Evolutionary conservation across 805 yeast genomes (phyloP).

Genomic region (Hanseniaspora mollemarum): DNA sequence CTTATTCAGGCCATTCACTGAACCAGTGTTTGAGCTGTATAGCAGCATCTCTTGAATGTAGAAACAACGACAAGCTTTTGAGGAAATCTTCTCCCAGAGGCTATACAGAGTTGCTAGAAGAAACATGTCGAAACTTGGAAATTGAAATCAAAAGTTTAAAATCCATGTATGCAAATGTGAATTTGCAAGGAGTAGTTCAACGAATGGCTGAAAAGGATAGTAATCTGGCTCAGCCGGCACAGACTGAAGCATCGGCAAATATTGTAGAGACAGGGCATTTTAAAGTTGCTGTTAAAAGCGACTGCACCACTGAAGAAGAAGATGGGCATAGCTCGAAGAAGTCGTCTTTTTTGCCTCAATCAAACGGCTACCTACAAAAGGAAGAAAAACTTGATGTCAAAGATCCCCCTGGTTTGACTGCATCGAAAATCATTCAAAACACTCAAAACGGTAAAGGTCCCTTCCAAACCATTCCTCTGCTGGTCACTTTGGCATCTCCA

Average conservation of each 20-base stretch:
- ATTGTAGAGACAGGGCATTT: conserved; percentile 7
- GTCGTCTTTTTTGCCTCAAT: neutral
- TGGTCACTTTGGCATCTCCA: conserved; percentile 64
- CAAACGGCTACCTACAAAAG: neutral
- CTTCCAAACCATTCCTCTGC: conserved; percentile 37
- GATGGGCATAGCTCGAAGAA: neutral
- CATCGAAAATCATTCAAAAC: conserved; percentile 50
- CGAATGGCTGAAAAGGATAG: neutral
- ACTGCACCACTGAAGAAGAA: neutral
- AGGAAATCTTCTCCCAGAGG: conserved; percentile 85
- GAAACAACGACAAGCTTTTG: conserved; percentile 74
- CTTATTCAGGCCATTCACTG: conserved; percentile 49
- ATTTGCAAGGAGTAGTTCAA: too few relatives aligned
- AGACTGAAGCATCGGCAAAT: conserved; percentile 1
- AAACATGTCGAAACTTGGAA: conserved; percentile 74
- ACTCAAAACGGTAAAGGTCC: conserved; percentile 41
- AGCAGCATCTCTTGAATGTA: conserved; percentile 76
- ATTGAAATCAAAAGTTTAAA: conserved; percentile 62
- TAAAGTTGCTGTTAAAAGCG: conserved; percentile 14
- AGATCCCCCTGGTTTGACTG: conserved; percentile 70
- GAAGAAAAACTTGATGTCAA: conserved; percentile 41
- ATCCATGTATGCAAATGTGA: conserved; percentile 30
- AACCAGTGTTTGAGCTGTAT: conserved; percentile 67
- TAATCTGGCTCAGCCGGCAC: neutral
- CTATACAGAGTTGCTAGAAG: conserved; percentile 81